Evolutionary conservation across 345 rosid species (phyloP).

Genomic region (Cardamine chenopodiifolia): DNA sequence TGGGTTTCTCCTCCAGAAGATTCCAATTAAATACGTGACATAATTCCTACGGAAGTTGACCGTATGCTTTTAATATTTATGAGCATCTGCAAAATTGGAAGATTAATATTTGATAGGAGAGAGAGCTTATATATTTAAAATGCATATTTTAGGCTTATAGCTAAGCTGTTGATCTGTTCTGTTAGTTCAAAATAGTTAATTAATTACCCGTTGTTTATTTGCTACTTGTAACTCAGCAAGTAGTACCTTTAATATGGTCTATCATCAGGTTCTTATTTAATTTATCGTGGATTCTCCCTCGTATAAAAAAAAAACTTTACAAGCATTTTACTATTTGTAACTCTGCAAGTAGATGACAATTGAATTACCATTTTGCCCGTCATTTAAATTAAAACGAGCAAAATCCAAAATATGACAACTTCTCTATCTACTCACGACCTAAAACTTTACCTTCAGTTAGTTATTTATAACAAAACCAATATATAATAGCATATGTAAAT

Average conservation of each 20-base stretch:
- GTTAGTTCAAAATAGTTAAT: neutral
- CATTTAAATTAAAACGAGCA: too few relatives aligned
- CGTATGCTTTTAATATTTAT: slow-evolving; percentile 5
- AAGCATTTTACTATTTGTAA: slow-evolving; percentile 28
- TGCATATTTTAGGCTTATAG: neutral
- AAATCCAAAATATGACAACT: too few relatives aligned
- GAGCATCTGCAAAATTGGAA: neutral
- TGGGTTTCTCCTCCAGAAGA: slow-evolving; percentile 22
- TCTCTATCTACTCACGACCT: too few relatives aligned
- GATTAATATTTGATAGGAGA: slow-evolving; percentile 34
- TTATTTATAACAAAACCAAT: too few relatives aligned
- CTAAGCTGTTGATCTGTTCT: slow-evolving; percentile 21
- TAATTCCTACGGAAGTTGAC: slow-evolving; percentile 35
- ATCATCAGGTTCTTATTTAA: too few relatives aligned
- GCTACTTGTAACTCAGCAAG: slow-evolving; percentile 26
- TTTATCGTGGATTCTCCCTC: too few relatives aligned
- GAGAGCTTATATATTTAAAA: slow-evolving; percentile 34
- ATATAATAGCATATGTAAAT: too few relatives aligned
- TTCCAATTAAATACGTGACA: slow-evolving; percentile 17
- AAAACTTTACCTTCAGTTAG: too few relatives aligned
- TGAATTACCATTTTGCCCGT: too few relatives aligned
- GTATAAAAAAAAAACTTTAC: too few relatives aligned
- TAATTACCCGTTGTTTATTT: slow-evolving; percentile 12
- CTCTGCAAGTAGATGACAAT: neutral
- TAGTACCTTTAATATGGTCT: too few relatives aligned